These are phyloP conservation scores for Alliaria petiolata DNA, from an alignment of 345 rosid species.

Conservation along the genomic window DNA sequence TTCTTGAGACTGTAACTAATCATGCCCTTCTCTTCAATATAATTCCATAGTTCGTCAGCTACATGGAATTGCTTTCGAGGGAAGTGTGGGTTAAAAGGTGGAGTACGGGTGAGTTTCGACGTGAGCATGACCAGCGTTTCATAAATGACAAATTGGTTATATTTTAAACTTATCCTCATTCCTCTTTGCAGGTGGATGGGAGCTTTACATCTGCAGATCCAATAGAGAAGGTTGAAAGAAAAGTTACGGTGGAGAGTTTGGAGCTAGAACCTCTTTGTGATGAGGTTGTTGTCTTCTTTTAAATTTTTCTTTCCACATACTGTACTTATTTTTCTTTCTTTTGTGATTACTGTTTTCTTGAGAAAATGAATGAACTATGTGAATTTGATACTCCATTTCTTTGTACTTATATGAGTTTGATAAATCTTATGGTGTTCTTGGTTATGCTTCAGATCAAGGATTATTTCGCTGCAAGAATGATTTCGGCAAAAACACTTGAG, in stretches of 20 bases:
- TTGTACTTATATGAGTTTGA: too few relatives aligned
- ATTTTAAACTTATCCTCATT: background rate
- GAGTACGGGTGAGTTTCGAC: constrained; percentile 45
- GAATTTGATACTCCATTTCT: too few relatives aligned
- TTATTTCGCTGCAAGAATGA: constrained; percentile 72
- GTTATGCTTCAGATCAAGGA: constrained; percentile 54
- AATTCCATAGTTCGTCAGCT: constrained; percentile 49
- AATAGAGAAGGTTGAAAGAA: constrained; percentile 41
- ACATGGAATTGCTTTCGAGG: constrained; percentile 81
- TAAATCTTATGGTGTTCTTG: background rate
- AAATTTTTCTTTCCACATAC: background rate
- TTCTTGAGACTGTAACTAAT: background rate
- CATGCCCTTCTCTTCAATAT: background rate
- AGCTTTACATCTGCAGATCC: constrained; percentile 30
- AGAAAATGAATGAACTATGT: too few relatives aligned
- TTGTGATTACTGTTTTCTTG: background rate
- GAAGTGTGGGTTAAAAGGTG: constrained; percentile 73
- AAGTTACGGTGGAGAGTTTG: constrained; percentile 57
- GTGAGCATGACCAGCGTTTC: constrained; percentile 1
- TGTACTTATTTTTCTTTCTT: background rate
- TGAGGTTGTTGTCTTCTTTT: constrained; percentile 47
- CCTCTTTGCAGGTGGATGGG: constrained; percentile 45
- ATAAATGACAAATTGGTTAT: background rate
- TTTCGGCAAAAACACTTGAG: constrained; percentile 57
- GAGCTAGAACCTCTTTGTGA: constrained; percentile 65